Base-by-base conservation (phyloP, 148 eudicot species). In the Camellia granthamiana region DNA sequence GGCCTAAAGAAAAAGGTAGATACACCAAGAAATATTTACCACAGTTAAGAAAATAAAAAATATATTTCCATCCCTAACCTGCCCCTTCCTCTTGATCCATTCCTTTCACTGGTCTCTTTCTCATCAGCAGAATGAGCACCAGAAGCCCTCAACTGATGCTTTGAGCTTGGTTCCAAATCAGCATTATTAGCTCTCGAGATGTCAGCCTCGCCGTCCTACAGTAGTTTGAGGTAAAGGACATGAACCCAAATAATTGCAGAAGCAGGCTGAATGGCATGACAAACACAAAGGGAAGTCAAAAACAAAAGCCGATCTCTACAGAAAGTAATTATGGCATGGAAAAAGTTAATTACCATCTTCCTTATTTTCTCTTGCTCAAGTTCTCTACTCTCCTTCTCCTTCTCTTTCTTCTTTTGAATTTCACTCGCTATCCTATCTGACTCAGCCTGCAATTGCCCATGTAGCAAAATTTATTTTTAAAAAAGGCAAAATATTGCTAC, bases 201-300 rank as follows among this genome's bases (percentile, higher is more conserved):
- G 43, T 76, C 90, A 81, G 42, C 84, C 80, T 85, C 92, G 76
- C 88, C 92, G 75, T 91, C 97, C 99, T 94, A 94, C 98, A 97
- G 94, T 90, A 94, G 97, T 91, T 90, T 86, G 95, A 94, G 95
- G 99, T 91, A 94, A 94, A 97, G 98, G 95, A 97, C 87, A 97
- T 92, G 98, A 97, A 97, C 99, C 97, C 91, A 97, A 94, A 92
- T 86, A 94, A 97, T 94, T 91, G 99, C 95, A 92, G 98, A 93
- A 92, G 90, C 94, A 89, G 84, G 95, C 99, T 97, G 98, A 97
- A 87, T 81, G 85, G 84, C 94, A 89, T 90, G 83, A 85, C 80
- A 90, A 91, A 91, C 87, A 88, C 86, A 90, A 86, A 73, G 58
- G 61, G 0, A 91, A 88, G 94, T 92, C 89, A 92, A 88, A 80